A percentile compares a stretch with the other conserved stretches of the same genome.
These are phyloP conservation scores for Aureobasidium zeae DNA, from an alignment of 2,329 filamentous ascomycete species.

Conservation along the genomic window DNA sequence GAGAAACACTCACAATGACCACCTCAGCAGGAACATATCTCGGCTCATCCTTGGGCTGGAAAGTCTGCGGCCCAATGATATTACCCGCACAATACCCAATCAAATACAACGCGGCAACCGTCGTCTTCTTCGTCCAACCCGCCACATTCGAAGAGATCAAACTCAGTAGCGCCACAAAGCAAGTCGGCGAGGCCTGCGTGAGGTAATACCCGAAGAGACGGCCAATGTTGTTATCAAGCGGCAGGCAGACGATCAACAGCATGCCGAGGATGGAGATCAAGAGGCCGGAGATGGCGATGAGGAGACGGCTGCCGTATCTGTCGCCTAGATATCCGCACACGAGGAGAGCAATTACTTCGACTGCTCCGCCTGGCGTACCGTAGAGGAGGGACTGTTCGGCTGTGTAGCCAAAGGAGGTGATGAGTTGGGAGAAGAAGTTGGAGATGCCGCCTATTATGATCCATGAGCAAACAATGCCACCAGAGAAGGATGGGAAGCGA, in stretches of 20 bases:
- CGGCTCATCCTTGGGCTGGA: conserved; percentile 27
- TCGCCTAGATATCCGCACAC: conserved; percentile 50
- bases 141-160: conserved; percentile 55
- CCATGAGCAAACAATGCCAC: too few species aligned
- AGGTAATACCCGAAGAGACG: conserved; percentile 59
- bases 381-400: conserved; percentile 54
- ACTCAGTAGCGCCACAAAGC: conserved; percentile 55
- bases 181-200: conserved; percentile 49
- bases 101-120: conserved; percentile 46
- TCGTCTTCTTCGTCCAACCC: conserved; percentile 52
- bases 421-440: conserved; percentile 55
- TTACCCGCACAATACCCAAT: conserved; percentile 39
- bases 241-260: conserved; percentile 55
- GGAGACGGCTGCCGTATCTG: conserved; percentile 46
- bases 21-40: conserved; percentile 48
- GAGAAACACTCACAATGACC: conserved; percentile 30
- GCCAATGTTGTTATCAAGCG: conserved; percentile 48
- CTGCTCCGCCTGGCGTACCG: conserved; percentile 55
- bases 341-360: conserved; percentile 53
- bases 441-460: too few species aligned
- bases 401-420: conserved; percentile 56
- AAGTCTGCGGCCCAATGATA: conserved; percentile 30
- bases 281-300: conserved; percentile 46
- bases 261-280: conserved; percentile 49
- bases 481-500: too few species aligned